A percentile compares a stretch with the other conserved stretches of the same genome.
phyloP scores from a whole-genome alignment of 495 filamentous ascomycete genomes.

The Stereocaulon alpinum region DNA sequence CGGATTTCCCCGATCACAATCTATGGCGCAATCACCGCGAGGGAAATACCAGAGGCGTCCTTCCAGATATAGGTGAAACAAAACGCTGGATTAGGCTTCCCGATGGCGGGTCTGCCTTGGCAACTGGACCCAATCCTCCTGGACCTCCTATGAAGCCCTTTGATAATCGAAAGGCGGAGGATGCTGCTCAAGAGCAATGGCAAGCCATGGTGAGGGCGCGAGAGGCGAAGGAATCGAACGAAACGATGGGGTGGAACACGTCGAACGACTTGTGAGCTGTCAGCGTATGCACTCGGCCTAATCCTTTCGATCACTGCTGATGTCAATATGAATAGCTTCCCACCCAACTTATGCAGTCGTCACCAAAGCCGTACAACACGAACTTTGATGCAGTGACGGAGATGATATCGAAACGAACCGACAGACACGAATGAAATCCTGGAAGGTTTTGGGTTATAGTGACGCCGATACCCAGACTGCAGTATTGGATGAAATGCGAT shows the following conservation, averaged over 20 bases:
- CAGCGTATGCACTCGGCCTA: too few relatives aligned
- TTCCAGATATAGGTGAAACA: not conserved
- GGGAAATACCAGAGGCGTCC: not conserved
- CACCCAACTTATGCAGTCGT: not conserved
- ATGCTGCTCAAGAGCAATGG: not conserved
- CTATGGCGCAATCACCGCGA: too few relatives aligned
- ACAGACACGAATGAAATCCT: not conserved
- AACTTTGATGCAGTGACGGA: not conserved
- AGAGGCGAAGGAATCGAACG: not conserved
- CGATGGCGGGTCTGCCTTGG: not conserved
- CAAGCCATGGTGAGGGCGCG: not conserved
- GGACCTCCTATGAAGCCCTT: conserved; percentile 8
- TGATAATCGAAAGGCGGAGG: not conserved
- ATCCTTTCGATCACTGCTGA: not conserved
- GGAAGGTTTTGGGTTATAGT: not conserved
- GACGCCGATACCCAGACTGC: not conserved
- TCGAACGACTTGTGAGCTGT: too few relatives aligned
- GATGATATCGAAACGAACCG: not conserved
- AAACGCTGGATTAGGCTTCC: not conserved
- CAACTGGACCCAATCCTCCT: not conserved
- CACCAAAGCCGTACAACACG: not conserved
- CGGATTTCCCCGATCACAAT: too few relatives aligned
- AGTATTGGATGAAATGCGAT: not conserved
- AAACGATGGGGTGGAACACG: not conserved
- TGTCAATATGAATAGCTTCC: not conserved